Evolutionary conservation across 192 early-diverging fungal genomes (phyloP), one percentile per base, ranked within the genome.

Genomic region (Dimargaris xerosporica): DNA sequence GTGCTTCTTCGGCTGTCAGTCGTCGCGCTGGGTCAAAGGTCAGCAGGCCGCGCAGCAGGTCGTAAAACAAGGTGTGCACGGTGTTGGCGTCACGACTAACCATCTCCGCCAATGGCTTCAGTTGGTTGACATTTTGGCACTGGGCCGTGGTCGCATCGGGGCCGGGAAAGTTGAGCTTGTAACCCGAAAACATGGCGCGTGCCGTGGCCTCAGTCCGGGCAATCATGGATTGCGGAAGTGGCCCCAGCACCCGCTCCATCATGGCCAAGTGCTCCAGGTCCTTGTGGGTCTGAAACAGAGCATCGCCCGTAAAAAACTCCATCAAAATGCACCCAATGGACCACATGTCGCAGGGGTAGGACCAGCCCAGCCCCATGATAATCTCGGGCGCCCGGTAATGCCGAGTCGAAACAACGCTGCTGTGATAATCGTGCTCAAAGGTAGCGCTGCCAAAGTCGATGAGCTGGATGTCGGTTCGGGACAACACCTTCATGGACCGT

Each of bases 371-470:
- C 65, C 88, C 84, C 62, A 99, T 72, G 60, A 98, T 93, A 67
- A 98, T 94, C 72, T 98, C 95, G 13, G 95, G 95, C 21, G 93
- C 95, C 26, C 95, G 77, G 72, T 98, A 98, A 74, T 98, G 95
- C 60, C 95, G 71, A 17, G 95, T 98, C 44, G 87, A 88, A 7
- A 98, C 91, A 0, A 98, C 86, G 15, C 83, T 77, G 55, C 85
- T 86, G 74, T 98, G 92, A 71, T 91, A 91, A 63, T 95, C 93
- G 54, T 88, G 78, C 66, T 96, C 82, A 73, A 91, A 93, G 21
- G 92, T 94, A 13, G 95, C 91, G 51, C 84, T 86, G 54, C 95
- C 95, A 79, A 98, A 98, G 73, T 98, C 95, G 64, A 98, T 98
- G 44, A 98, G 72, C 19, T 85, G 75, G 62, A 98, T 90, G 26